Evolutionary conservation across 129 eudicot genomes (phyloP), one percentile per base, ranked within the genome.

Genomic region (Arctium minus): DNA sequence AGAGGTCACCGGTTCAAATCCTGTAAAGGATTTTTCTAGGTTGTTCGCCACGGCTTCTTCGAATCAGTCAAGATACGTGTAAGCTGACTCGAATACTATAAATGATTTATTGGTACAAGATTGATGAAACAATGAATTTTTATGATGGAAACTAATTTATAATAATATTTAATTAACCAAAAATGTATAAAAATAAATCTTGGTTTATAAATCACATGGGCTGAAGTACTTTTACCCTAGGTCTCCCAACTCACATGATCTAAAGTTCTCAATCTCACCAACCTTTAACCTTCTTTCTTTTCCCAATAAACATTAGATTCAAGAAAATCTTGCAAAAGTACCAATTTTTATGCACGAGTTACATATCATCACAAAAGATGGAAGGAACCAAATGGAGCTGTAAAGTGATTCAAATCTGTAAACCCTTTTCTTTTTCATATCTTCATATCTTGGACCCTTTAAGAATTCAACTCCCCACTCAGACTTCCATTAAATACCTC

Each of bases 331-430:
- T 17, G 42, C 40, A 37, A 81, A 74, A 68, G 81, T 75, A 75
- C 86, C 3, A 69, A 29, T 76, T 33, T 76, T 70, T 56, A 76
- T 70, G 86, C 83, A 80, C 15, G 37, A 60, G 50, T 46, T 71
- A 8, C 81, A 56, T 10, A 40, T 82, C 15, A 72, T 9, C 30
- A 33, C 3, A 33, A 80, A 35, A 44, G 33, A 40, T 42, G 12
- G 6, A 7, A 31, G 62, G 82, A 44, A 65, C 82, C 82, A 83
- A 70, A 71, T 74, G 62, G 72, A 83, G 82, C 79, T 77, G 82
- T 83, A 83, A 83, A 83, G 86, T 48, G 40, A 83, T 56, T 64
- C 46, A 71, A 77, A 77, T 83, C 82, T 29, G 15, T 38, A 83
- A 50, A 70, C 68, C 29, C 83, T 37, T 77, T 70, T 50, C 74